phyloP scores from a whole-genome alignment of 2,329 filamentous ascomycete genomes.

The Cladosporium sp. region DNA sequence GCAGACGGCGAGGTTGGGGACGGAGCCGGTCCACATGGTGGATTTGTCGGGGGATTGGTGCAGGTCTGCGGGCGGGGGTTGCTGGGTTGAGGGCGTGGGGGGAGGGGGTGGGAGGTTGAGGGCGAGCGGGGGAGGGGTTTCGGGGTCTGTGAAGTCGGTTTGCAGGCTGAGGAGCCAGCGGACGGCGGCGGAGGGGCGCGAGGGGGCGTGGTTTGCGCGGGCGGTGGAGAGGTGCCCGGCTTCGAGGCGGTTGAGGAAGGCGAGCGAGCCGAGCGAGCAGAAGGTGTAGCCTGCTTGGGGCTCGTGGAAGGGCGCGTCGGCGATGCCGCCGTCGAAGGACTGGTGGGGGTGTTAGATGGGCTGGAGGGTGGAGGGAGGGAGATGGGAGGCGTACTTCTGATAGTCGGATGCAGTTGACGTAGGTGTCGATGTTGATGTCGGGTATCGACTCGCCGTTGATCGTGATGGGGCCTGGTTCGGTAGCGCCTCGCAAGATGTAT shows the following conservation, averaged over 20 bases:
- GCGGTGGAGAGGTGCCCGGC: not conserved
- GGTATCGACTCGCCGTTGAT: conserved; percentile 51
- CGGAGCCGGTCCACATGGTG: conserved; percentile 61
- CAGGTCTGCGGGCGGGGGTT: conserved; percentile 4
- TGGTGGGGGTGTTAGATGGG: conserved; percentile 39
- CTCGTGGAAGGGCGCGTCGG: conserved; percentile 71
- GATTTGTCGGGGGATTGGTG: conserved; percentile 24
- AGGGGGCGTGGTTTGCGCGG: conserved; percentile 25
- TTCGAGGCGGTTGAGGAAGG: conserved; percentile 63
- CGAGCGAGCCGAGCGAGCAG: conserved; percentile 73
- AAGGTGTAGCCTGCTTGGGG: conserved; percentile 88
- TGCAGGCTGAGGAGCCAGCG: conserved; percentile 45
- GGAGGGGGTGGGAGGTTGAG: not conserved
- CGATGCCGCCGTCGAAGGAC: conserved; percentile 80
- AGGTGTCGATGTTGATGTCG: conserved; percentile 67
- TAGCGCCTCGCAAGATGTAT: conserved; percentile 60
- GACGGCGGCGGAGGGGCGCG: conserved; percentile 34
- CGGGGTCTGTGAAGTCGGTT: conserved; percentile 34
- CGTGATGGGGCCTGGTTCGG: conserved; percentile 44
- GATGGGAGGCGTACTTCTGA: conserved; percentile 39
- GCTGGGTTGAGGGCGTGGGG: not conserved
- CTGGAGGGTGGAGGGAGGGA: not conserved
- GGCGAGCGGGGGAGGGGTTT: conserved; percentile 26
- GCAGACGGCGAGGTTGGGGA: conserved; percentile 72
- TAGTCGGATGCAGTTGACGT: conserved; percentile 64